Evolutionary conservation across 441 rosid species (phyloP).

Genomic region (Omphalea diandra): DNA sequence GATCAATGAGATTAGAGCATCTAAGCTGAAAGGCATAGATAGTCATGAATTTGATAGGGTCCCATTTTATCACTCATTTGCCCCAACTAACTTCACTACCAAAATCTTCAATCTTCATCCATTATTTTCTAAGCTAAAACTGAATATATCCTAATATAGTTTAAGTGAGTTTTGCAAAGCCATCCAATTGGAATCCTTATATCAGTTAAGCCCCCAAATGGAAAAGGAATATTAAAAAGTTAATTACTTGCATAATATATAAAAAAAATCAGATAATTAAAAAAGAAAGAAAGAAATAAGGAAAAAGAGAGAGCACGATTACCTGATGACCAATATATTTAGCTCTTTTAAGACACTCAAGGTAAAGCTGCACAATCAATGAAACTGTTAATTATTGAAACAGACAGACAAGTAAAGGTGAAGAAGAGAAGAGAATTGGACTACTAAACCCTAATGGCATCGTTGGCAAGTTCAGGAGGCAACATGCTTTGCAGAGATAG

Average conservation of each 20-base stretch:
- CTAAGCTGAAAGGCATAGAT: background rate
- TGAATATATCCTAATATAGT: no score
- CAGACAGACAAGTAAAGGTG: background rate
- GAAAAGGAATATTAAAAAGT: background rate
- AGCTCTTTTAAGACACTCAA: slow-evolving; percentile 96
- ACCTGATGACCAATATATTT: slow-evolving; percentile 83
- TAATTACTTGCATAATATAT: background rate
- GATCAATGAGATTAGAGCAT: background rate
- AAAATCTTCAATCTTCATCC: slow-evolving; percentile 1
- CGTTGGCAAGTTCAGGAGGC: slow-evolving; percentile 95
- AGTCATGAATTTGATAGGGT: background rate
- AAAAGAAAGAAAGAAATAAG: no score
- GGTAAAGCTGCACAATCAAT: slow-evolving; percentile 58
- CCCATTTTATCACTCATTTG: background rate
- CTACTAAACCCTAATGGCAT: slow-evolving; percentile 68
- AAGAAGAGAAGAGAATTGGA: background rate
- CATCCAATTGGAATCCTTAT: background rate
- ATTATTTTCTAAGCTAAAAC: background rate
- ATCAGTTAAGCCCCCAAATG: background rate
- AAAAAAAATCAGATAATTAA: background rate
- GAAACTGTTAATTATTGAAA: background rate
- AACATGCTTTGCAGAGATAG: slow-evolving; percentile 79
- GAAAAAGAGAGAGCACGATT: no score
- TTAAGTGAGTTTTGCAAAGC: background rate
- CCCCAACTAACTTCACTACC: background rate